Percentiles rank a stretch among this genome's conserved stretches.
Conservation (phyloP, 2,329 filamentous ascomycete species). For the Fusarium pseudonygamai region DNA sequence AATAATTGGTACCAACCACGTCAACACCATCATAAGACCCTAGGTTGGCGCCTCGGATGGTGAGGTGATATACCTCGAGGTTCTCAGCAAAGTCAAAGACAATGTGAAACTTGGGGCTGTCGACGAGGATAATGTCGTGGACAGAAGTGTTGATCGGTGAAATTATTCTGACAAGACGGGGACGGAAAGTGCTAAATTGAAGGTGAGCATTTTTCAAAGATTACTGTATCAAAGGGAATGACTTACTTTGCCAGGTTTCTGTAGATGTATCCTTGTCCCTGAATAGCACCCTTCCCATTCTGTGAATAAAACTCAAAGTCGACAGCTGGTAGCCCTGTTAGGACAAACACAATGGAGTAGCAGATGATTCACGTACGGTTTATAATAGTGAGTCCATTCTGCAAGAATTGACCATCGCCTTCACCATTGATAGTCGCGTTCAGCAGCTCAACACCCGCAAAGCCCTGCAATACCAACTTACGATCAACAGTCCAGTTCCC, state of each 20-base stretch:
- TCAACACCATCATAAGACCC: not conserved
- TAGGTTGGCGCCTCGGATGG: not conserved
- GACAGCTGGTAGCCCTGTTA: too few species aligned
- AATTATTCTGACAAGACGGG: not conserved
- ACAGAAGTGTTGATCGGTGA: not conserved
- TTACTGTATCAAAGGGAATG: fast-evolving
- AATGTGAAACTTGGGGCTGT: not conserved
- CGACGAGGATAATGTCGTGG: not conserved
- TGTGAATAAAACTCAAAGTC: not conserved
- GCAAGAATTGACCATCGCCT: not conserved
- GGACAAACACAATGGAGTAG: too few species aligned
- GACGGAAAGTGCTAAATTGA: not conserved
- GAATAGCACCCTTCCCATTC: not conserved
- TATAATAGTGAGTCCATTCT: not conserved
- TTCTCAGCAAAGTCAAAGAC: not conserved
- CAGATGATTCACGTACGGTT: too few species aligned
- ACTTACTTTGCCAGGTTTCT: not conserved
- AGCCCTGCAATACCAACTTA: not conserved
- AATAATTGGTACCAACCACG: not conserved
- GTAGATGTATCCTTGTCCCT: not conserved
- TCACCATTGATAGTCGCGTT: not conserved
- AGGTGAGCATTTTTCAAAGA: not conserved
- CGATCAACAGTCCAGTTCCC: not conserved
- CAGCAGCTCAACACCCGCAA: not conserved
- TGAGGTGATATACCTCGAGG: not conserved